Percentiles rank a stretch among this genome's conserved stretches.
phyloP scores from a whole-genome alignment of 2,329 filamentous ascomycete genomes.

The Fusarium papillatum region DNA sequence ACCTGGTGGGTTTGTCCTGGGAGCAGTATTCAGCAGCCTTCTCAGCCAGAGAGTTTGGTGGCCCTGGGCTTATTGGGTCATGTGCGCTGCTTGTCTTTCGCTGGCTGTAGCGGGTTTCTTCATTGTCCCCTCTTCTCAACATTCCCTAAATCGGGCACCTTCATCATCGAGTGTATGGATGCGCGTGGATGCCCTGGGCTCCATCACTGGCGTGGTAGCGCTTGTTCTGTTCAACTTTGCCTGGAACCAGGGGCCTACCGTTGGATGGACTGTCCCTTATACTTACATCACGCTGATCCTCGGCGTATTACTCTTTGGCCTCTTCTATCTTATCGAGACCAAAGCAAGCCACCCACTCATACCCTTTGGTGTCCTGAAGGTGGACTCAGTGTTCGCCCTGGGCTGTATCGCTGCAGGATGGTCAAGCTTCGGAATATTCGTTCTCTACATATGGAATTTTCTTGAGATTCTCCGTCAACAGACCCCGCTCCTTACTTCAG shows the following conservation, averaged over 20 bases:
- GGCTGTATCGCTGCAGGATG: conserved; percentile 63
- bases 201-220: conserved; percentile 59
- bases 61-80: conserved; percentile 58
- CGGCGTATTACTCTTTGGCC: conserved; percentile 62
- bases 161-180: conserved; percentile 13
- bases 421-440: conserved; percentile 62
- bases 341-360: conserved; percentile 63
- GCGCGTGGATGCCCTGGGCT: conserved; percentile 50
- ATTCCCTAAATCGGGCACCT: conserved; percentile 5
- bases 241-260: conserved; percentile 72
- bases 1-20: conserved; percentile 47
- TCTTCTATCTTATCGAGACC: conserved; percentile 68
- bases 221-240: conserved; percentile 72
- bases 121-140: conserved; percentile 41
- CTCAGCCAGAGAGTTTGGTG: conserved; percentile 53
- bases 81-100: conserved; percentile 45
- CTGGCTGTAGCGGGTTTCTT: conserved; percentile 43
- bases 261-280: conserved; percentile 67
- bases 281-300: conserved; percentile 67
- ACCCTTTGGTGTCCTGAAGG: conserved; percentile 56
- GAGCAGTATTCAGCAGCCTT: conserved; percentile 44
- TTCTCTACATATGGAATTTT: conserved; percentile 62
- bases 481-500: conserved; percentile 57
- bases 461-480: conserved; percentile 52
- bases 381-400: conserved; percentile 59